These are phyloP conservation scores for Pseudophaeomoniella oleicola DNA, from an alignment of 2,329 filamentous ascomycete species.

Conservation along the genomic window DNA sequence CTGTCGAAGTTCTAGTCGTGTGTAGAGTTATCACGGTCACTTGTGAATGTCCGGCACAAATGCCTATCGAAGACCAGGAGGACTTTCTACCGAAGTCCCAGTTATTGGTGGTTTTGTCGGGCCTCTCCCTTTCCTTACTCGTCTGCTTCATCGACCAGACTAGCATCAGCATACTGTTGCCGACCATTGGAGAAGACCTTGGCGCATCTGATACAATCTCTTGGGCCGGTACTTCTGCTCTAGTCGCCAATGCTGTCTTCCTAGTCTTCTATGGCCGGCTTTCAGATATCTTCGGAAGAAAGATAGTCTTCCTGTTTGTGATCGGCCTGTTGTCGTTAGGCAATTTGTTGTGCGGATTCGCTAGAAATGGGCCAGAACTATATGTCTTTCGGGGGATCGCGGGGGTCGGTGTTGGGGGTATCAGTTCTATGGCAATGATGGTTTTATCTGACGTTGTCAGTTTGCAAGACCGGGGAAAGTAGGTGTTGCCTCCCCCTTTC, in stretches of 20 bases:
- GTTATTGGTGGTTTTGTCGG: conserved; percentile 29
- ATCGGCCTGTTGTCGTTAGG: conserved; percentile 38
- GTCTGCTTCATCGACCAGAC: conserved; percentile 45
- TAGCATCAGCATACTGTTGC: conserved; percentile 38
- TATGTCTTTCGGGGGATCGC: conserved; percentile 47
- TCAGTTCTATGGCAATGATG: conserved; percentile 45
- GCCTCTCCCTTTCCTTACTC: conserved; percentile 37
- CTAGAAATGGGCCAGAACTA: conserved; percentile 40
- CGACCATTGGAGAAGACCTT: conserved; percentile 36
- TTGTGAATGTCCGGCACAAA: too few species aligned
- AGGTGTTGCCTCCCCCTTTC: conserved; percentile 39
- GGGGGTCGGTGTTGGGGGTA: conserved; percentile 48
- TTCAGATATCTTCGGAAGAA: conserved; percentile 47
- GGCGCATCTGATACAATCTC: conserved; percentile 14
- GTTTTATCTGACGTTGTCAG: conserved; percentile 47
- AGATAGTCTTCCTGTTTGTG: conserved; percentile 40
- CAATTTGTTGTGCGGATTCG: conserved; percentile 45
- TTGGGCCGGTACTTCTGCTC: conserved; percentile 4
- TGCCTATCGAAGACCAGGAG: not conserved
- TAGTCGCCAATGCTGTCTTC: conserved; percentile 35
- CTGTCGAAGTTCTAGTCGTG: too few species aligned
- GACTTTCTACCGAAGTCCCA: not conserved
- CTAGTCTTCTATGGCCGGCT: conserved; percentile 50
- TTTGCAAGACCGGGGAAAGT: conserved; percentile 43
- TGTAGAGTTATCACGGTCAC: too few species aligned